Conservation (phyloP, 2,329 filamentous ascomycete genomes). For the Verruconis gallopava region DNA sequence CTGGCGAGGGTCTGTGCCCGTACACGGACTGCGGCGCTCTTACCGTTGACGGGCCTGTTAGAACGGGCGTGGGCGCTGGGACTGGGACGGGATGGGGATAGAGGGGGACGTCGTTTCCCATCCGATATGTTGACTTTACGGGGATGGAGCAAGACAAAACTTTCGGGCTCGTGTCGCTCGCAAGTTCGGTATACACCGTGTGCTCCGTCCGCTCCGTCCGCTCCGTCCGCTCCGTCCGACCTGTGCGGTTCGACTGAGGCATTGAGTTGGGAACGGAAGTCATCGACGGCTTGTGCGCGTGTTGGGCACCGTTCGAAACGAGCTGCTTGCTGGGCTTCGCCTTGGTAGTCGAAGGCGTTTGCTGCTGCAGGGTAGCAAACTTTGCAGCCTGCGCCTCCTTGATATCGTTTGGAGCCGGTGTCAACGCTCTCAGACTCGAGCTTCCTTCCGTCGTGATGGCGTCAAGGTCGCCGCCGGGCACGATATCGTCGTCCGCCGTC, state of each 20-base stretch:
- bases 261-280: conserved; percentile 6
- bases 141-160: conserved; percentile 48
- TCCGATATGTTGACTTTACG: conserved; percentile 26
- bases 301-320: conserved; percentile 4
- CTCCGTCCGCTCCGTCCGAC: conserved; percentile 21
- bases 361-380: not conserved
- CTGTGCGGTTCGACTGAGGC: conserved; percentile 10
- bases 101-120: conserved; percentile 25
- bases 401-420: not conserved
- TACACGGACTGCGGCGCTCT: conserved; percentile 21
- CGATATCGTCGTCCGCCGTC: conserved; percentile 52
- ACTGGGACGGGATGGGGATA: conserved; percentile 20
- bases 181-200: conserved; percentile 22
- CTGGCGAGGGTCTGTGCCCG: conserved; percentile 58
- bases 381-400: not conserved
- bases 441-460: not conserved
- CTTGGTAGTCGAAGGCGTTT: not conserved
- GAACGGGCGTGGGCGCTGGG: conserved; percentile 13
- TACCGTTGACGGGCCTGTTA: conserved; percentile 18
- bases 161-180: conserved; percentile 40
- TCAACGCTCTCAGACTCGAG: not conserved
- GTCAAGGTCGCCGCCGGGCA: conserved; percentile 49
- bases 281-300: conserved; percentile 7
- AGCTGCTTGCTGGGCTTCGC: not conserved
- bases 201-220: conserved; percentile 12